Percentiles rank a stretch among this genome's conserved stretches.
These are phyloP conservation scores for Fusarium setosum DNA, from an alignment of 2,329 filamentous ascomycete species.

Conservation along the genomic window DNA sequence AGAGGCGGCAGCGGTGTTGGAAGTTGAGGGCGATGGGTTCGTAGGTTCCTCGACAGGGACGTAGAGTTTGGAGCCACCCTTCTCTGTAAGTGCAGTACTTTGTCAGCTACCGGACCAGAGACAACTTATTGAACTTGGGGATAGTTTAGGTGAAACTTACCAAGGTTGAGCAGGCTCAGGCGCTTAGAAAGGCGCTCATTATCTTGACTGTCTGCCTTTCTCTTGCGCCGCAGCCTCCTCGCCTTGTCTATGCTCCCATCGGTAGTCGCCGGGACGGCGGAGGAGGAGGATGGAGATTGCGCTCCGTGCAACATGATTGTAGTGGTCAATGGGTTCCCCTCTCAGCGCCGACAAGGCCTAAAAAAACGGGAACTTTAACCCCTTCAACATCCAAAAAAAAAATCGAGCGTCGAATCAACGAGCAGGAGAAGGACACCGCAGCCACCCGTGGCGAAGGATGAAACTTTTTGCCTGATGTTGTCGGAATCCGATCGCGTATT, in stretches of 20 bases:
- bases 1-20: conserved; percentile 30
- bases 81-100: conserved; percentile 57
- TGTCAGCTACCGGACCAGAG: conserved; percentile 8
- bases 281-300: conserved; percentile 46
- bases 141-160: conserved; percentile 59
- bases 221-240: conserved; percentile 57
- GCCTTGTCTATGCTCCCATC: conserved; percentile 30
- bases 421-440: conserved; percentile 22
- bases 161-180: conserved; percentile 83
- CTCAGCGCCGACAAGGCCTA: conserved; percentile 17
- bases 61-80: conserved; percentile 72
- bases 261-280: conserved; percentile 29
- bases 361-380: conserved; percentile 29
- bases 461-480: conserved; percentile 20
- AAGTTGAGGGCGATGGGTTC: conserved; percentile 34
- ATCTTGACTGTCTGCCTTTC: conserved; percentile 69
- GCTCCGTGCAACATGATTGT: conserved; percentile 51
- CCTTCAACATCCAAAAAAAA: conserved; percentile 26
- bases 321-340: conserved; percentile 6
- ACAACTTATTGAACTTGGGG: neutral
- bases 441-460: conserved; percentile 29
- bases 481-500: neutral
- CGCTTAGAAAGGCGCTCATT: conserved; percentile 86
- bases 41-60: conserved; percentile 67
- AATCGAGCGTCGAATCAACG: conserved; percentile 26